These are phyloP conservation scores for Coemansia sp. DNA, from an alignment of 371 early-diverging fungal species.

Conservation along the genomic window DNA sequence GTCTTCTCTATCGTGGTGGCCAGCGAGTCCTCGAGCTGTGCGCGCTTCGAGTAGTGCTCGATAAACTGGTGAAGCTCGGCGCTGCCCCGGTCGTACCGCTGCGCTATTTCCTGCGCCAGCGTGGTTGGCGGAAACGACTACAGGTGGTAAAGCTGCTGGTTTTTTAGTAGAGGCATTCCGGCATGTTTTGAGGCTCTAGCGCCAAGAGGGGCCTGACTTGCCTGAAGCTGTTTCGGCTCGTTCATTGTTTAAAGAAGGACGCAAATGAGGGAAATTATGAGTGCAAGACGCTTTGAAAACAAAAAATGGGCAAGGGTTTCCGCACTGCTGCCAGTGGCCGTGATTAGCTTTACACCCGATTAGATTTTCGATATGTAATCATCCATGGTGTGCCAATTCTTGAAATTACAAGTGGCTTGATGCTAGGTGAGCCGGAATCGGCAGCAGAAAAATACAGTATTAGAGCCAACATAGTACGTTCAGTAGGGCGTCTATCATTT, in stretches of 20 bases:
- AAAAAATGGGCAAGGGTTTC: background rate
- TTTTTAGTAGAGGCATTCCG: background rate
- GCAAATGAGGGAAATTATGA: too few species aligned
- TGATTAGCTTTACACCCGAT: too few species aligned
- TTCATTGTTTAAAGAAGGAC: slow-evolving; percentile 13
- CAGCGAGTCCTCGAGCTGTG: slow-evolving; percentile 35
- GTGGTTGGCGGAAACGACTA: slow-evolving; percentile 32
- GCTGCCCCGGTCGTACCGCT: slow-evolving; percentile 28
- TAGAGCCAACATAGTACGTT: too few species aligned
- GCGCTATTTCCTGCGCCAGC: slow-evolving; percentile 34
- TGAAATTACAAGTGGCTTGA: too few species aligned
- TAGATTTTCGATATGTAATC: too few species aligned
- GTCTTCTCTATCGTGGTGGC: slow-evolving; percentile 33
- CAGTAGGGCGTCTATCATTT: too few species aligned
- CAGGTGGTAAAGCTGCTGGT: background rate
- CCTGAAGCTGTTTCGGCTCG: slow-evolving; percentile 31
- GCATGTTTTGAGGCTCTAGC: too few species aligned
- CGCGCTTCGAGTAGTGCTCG: slow-evolving; percentile 34
- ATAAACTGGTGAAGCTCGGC: slow-evolving; percentile 28
- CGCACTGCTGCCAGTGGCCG: too few species aligned
- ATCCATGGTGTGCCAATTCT: too few species aligned
- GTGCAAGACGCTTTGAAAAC: background rate
- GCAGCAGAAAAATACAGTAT: too few species aligned
- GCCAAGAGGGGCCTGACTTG: slow-evolving; percentile 4
- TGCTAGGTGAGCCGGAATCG: too few species aligned